These are phyloP conservation scores for Ophioceras dolichostomum DNA, from an alignment of 2,329 filamentous ascomycete genomes.

Conservation along the genomic window DNA sequence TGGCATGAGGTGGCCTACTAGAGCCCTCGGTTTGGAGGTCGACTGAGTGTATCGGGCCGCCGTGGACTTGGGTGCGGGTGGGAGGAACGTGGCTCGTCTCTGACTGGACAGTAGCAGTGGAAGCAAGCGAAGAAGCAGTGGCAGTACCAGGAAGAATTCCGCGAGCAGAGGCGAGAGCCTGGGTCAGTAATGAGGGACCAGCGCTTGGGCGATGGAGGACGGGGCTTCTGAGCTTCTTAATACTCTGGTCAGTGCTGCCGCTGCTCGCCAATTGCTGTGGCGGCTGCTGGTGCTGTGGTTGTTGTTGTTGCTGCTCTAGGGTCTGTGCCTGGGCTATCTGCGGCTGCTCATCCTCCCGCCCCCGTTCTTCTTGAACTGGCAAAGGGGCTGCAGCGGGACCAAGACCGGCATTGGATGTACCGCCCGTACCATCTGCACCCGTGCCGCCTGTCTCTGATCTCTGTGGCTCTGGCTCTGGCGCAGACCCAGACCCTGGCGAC, in stretches of 20 bases:
- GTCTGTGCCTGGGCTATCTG: not conserved
- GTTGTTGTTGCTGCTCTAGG: too few species aligned
- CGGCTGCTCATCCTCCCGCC: not conserved
- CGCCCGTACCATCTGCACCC: not conserved
- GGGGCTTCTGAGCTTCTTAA: conserved; percentile 36
- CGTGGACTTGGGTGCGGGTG: not conserved
- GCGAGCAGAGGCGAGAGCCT: conserved; percentile 46
- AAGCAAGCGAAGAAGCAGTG: not conserved
- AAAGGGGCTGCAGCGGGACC: not conserved
- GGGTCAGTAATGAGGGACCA: conserved; percentile 43
- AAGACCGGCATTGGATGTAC: not conserved
- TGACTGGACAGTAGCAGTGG: conserved; percentile 1
- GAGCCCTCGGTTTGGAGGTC: not conserved
- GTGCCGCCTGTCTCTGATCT: too few species aligned
- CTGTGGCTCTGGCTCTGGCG: not conserved
- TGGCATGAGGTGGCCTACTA: not conserved
- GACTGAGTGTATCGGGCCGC: not conserved
- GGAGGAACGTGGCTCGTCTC: not conserved
- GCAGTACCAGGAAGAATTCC: conserved; percentile 24
- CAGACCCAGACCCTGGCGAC: conserved; percentile 1
- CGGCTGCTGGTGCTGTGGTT: conserved; percentile 4
- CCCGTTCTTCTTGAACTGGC: not conserved
- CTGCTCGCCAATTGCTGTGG: conserved; percentile 10
- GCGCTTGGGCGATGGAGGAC: conserved; percentile 29
- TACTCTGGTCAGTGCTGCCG: conserved; percentile 15